Conservation (phyloP, 1,284 basidiomycete species). For the Apiotrichum brassicae region DNA sequence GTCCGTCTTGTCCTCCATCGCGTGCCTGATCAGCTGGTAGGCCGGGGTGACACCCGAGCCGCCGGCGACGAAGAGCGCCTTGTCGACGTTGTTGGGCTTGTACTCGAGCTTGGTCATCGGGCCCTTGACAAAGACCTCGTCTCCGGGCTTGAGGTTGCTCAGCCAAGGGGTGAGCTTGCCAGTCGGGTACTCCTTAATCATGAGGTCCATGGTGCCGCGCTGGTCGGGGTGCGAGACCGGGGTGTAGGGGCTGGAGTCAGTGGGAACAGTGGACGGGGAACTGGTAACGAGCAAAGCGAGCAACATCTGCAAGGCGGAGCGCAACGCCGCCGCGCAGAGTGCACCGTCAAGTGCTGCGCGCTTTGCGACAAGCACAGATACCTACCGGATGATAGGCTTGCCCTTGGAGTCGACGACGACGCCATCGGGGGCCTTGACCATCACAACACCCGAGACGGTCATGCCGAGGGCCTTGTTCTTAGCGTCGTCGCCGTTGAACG, state of each 20-base stretch:
- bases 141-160: constrained; percentile 65
- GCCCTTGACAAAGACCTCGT: constrained; percentile 81
- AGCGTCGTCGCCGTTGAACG: constrained; percentile 71
- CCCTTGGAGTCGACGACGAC: constrained; percentile 63
- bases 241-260: constrained; percentile 59
- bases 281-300: no score
- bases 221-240: constrained; percentile 67
- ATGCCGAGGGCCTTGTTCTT: constrained; percentile 56
- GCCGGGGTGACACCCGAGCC: constrained; percentile 51
- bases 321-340: no score
- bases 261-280: no score
- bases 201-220: constrained; percentile 68
- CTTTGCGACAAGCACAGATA: constrained; percentile 12
- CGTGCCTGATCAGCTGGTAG: constrained; percentile 61
- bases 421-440: constrained; percentile 50
- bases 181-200: constrained; percentile 67
- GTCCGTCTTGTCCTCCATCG: constrained; percentile 65
- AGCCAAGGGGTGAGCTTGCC: constrained; percentile 77
- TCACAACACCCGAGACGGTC: constrained; percentile 55
- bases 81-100: constrained; percentile 76
- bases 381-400: constrained; percentile 72
- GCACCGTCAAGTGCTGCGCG: no score
- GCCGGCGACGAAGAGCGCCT: constrained; percentile 83
- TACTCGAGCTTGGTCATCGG: constrained; percentile 78
- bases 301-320: no score